These are phyloP conservation scores for Batrachochytrium dendrobatidis DNA, from an alignment of 371 early-diverging fungal species.

Conservation along the genomic window DNA sequence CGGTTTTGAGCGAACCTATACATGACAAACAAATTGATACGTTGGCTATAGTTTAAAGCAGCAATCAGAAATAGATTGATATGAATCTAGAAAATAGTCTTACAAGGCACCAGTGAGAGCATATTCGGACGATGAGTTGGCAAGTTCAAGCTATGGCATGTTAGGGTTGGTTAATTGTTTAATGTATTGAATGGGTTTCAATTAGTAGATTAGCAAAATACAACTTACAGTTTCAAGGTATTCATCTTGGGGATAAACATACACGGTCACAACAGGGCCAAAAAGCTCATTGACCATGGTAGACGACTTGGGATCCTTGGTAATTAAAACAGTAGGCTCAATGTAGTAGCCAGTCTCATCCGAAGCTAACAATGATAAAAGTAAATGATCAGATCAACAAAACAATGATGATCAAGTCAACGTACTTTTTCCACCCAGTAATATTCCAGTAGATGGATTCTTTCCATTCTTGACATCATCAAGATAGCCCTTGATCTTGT, in stretches of 20 bases:
- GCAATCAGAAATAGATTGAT: neutral
- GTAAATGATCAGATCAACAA: conserved; percentile 47
- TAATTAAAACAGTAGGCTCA: conserved; percentile 85
- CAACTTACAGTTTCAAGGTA: conserved; percentile 47
- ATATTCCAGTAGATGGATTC: conserved; percentile 23
- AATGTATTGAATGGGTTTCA: neutral
- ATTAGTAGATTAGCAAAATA: neutral
- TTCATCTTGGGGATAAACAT: conserved; percentile 80
- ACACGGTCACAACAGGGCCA: conserved; percentile 93
- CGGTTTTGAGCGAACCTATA: conserved; percentile 78
- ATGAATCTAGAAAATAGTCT: too few relatives aligned
- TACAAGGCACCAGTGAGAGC: conserved; percentile 73
- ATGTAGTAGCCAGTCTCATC: conserved; percentile 85
- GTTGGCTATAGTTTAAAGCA: neutral
- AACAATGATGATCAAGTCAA: neutral
- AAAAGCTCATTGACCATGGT: conserved; percentile 94
- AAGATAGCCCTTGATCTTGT: conserved; percentile 86
- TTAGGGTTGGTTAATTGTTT: too few relatives aligned
- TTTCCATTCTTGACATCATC: conserved; percentile 50
- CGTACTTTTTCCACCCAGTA: conserved; percentile 36
- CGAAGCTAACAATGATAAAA: conserved; percentile 16
- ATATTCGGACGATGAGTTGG: conserved; percentile 75
- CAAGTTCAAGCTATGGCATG: conserved; percentile 49
- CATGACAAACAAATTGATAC: neutral
- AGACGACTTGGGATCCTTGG: conserved; percentile 76